A percentile compares a stretch with the other conserved stretches of the same genome.
Evolutionary conservation across 192 early-diverging fungal species (phyloP).

Genomic region (Rhizoclosmatium globosum): DNA sequence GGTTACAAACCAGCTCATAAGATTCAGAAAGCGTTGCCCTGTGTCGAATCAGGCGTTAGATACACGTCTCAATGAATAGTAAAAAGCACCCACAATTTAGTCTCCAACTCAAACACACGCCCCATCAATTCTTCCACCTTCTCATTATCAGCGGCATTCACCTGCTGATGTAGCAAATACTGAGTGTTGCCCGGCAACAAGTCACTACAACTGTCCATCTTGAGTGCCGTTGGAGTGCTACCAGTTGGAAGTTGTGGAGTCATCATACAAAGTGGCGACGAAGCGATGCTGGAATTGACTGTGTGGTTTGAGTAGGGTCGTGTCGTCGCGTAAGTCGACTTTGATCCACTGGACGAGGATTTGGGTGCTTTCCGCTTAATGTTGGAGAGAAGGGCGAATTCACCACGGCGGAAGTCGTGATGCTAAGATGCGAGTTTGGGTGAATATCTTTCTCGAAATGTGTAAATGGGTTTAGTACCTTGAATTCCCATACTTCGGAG

Average conservation of each 20-base stretch:
- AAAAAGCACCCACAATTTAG: slow-evolving; percentile 39
- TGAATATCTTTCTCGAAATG: slow-evolving; percentile 3
- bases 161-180: no score
- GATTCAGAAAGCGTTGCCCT: slow-evolving; percentile 49
- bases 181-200: slow-evolving; percentile 6
- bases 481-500: slow-evolving; percentile 53
- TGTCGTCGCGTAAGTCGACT: slow-evolving; percentile 6
- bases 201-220: slow-evolving; percentile 16
- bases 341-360: not conserved
- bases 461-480: slow-evolving; percentile 19
- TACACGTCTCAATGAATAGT: not conserved
- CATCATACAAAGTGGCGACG: slow-evolving; percentile 17
- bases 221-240: not conserved
- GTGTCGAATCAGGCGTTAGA: no score
- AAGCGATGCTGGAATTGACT: slow-evolving; percentile 14
- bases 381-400: slow-evolving; percentile 39
- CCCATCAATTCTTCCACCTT: slow-evolving; percentile 19
- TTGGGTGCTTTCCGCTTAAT: slow-evolving; percentile 54
- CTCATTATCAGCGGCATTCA: slow-evolving; percentile 17
- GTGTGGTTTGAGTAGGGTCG: slow-evolving; percentile 18
- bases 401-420: slow-evolving; percentile 48
- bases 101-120: slow-evolving; percentile 41
- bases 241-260: not conserved
- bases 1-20: slow-evolving; percentile 44
- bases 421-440: slow-evolving; percentile 49